phyloP scores from a whole-genome alignment of 768 basidiomycete genomes.

The Naganishia friedmannii region DNA sequence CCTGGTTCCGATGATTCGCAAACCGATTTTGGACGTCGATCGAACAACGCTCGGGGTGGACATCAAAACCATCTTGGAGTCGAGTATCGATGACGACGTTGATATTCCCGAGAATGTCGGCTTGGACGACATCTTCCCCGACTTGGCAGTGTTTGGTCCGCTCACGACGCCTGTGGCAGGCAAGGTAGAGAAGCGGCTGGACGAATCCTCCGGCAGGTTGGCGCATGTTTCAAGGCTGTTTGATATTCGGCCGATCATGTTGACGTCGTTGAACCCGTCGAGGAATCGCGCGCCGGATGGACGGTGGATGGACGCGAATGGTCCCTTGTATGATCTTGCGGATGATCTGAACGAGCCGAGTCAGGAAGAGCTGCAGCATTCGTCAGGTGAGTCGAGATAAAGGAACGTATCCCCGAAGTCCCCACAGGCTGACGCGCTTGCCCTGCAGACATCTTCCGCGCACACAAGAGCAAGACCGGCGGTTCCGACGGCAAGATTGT shows the following conservation, averaged over 20 bases:
- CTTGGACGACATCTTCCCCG: slow-evolving; percentile 66
- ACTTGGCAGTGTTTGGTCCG: slow-evolving; percentile 60
- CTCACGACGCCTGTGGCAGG: slow-evolving; percentile 51
- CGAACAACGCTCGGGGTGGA: slow-evolving; percentile 35
- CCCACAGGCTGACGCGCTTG: neutral
- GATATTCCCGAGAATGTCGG: slow-evolving; percentile 16
- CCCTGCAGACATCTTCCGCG: slow-evolving; percentile 9
- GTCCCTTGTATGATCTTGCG: slow-evolving; percentile 37
- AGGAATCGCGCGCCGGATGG: slow-evolving; percentile 65
- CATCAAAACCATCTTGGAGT: slow-evolving; percentile 27
- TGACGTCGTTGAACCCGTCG: slow-evolving; percentile 78
- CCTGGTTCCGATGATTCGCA: slow-evolving; percentile 23
- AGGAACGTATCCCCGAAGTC: neutral
- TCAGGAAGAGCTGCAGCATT: neutral
- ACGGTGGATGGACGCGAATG: slow-evolving; percentile 62
- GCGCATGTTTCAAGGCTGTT: slow-evolving; percentile 74
- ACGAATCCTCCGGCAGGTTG: slow-evolving; percentile 74
- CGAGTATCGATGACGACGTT: slow-evolving; percentile 19
- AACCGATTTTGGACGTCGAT: slow-evolving; percentile 32
- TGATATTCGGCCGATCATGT: slow-evolving; percentile 74
- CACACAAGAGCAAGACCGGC: slow-evolving; percentile 8
- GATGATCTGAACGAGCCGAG: slow-evolving; percentile 22
- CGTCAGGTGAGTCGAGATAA: neutral
- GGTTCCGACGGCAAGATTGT: slow-evolving; percentile 15
- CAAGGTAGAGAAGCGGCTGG: slow-evolving; percentile 68